Evolutionary conservation across 352 stramenopile genomes (phyloP).

Genomic region (Pythium phragmiticola): DNA sequence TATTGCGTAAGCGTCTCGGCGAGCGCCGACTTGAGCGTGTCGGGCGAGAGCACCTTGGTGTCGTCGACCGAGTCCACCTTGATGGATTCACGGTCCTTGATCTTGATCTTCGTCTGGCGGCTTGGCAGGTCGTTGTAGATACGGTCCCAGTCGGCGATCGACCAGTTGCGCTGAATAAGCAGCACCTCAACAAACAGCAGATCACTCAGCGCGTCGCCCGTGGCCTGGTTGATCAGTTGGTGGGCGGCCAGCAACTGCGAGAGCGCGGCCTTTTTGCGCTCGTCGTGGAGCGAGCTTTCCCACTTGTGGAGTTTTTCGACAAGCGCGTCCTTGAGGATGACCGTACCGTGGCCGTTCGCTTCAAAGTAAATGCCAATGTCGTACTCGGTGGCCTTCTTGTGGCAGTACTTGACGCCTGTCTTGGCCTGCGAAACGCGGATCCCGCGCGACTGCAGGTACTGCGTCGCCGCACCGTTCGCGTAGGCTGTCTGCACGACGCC

Average conservation of each 20-base stretch:
- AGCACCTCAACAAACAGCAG: slow-evolving; percentile 95
- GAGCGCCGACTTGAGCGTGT: slow-evolving; percentile 57
- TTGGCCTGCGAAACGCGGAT: slow-evolving; percentile 90
- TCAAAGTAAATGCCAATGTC: slow-evolving; percentile 99
- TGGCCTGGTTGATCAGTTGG: slow-evolving; percentile 95
- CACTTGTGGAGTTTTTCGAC: slow-evolving; percentile 83
- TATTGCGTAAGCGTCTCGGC: slow-evolving; percentile 50
- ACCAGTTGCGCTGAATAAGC: slow-evolving; percentile 89
- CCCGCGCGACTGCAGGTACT: slow-evolving; percentile 78
- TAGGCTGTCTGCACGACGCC: slow-evolving; percentile 99
- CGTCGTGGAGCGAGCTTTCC: slow-evolving; percentile 70
- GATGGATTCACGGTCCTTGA: slow-evolving; percentile 66
- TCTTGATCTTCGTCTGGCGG: slow-evolving; percentile 85
- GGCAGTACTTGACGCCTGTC: slow-evolving; percentile 98
- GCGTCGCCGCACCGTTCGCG: slow-evolving; percentile 95
- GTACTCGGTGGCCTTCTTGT: slow-evolving; percentile 93
- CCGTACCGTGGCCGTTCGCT: slow-evolving; percentile 98
- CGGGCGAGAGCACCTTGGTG: slow-evolving; percentile 56
- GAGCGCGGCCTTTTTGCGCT: slow-evolving; percentile 80
- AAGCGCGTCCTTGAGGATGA: slow-evolving; percentile 93
- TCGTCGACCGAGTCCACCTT: slow-evolving; percentile 69
- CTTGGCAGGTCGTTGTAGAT: slow-evolving; percentile 96
- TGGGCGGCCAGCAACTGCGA: slow-evolving; percentile 84
- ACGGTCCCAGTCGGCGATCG: slow-evolving; percentile 89
- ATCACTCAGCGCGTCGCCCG: slow-evolving; percentile 97